Conservation (phyloP, 2,329 filamentous ascomycete genomes). For the Talaromyces sp. region DNA sequence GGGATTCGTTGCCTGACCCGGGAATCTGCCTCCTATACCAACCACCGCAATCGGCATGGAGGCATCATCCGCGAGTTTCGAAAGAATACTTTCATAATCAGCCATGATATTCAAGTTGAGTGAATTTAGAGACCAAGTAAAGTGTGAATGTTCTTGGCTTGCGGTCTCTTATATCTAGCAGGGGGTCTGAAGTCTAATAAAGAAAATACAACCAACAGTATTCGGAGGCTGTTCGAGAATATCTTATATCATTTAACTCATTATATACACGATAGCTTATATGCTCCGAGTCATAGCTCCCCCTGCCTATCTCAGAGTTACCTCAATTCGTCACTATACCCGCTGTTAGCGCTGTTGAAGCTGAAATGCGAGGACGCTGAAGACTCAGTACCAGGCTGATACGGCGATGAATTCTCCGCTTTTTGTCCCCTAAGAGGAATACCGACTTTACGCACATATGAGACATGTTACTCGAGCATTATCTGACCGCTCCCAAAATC, state of each 20-base stretch:
- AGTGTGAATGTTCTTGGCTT: background rate
- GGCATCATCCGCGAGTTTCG: background rate
- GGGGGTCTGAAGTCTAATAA: background rate
- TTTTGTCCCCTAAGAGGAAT: background rate
- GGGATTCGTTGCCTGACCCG: constrained; percentile 9
- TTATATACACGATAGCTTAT: background rate
- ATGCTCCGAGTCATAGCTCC: background rate
- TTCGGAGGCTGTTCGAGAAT: background rate
- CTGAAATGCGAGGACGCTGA: background rate
- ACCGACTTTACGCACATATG: background rate
- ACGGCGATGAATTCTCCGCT: background rate
- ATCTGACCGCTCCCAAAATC: background rate
- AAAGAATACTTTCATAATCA: background rate
- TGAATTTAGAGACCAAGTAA: background rate
- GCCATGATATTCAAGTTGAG: background rate
- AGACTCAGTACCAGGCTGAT: background rate
- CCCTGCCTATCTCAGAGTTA: background rate
- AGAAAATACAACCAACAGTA: background rate
- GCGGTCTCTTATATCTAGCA: background rate
- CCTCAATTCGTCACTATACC: background rate
- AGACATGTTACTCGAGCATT: background rate
- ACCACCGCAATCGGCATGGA: background rate
- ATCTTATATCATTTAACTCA: background rate
- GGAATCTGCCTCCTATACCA: constrained; percentile 6
- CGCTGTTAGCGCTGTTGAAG: background rate